A percentile compares a stretch with the other conserved stretches of the same genome.
Evolutionary conservation across 306 rosid genomes (phyloP).

Genomic region (Cicer cuneatum): DNA sequence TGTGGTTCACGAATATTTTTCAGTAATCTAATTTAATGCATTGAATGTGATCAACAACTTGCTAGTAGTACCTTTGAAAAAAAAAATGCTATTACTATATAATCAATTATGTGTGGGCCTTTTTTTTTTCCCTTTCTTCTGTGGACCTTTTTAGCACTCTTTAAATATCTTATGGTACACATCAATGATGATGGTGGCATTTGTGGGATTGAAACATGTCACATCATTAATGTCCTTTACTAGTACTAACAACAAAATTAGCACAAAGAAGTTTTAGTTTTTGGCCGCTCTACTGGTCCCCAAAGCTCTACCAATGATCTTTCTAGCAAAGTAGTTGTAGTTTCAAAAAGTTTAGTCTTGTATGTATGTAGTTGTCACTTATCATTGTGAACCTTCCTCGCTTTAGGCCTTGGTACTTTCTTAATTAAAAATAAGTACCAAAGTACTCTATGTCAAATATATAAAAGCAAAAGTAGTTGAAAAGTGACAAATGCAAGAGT

Average conservation of each 20-base stretch:
- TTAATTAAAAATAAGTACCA: conserved; percentile 5
- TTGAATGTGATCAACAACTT: conserved; percentile 28
- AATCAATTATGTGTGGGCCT: background rate
- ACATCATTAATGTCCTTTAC: conserved; percentile 12
- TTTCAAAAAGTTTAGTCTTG: conserved; percentile 30
- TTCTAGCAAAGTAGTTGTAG: conserved; percentile 8
- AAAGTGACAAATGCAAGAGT: background rate
- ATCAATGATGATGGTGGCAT: conserved; percentile 36
- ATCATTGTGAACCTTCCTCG: conserved; percentile 42
- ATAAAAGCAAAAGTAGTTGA: background rate
- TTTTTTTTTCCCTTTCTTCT: background rate
- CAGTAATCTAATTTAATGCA: background rate
- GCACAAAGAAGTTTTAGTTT: background rate
- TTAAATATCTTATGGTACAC: background rate
- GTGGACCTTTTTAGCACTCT: background rate
- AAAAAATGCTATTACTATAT: too few relatives aligned
- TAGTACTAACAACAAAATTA: conserved; percentile 44
- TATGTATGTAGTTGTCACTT: background rate
- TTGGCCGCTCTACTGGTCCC: conserved; percentile 35
- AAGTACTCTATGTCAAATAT: background rate
- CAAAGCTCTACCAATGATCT: background rate
- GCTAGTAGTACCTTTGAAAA: background rate
- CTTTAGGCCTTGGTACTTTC: background rate
- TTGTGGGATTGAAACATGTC: conserved; percentile 24
- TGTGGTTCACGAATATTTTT: background rate